phyloP scores from a whole-genome alignment of 257 asterid species.

The Jasminum sambac region DNA sequence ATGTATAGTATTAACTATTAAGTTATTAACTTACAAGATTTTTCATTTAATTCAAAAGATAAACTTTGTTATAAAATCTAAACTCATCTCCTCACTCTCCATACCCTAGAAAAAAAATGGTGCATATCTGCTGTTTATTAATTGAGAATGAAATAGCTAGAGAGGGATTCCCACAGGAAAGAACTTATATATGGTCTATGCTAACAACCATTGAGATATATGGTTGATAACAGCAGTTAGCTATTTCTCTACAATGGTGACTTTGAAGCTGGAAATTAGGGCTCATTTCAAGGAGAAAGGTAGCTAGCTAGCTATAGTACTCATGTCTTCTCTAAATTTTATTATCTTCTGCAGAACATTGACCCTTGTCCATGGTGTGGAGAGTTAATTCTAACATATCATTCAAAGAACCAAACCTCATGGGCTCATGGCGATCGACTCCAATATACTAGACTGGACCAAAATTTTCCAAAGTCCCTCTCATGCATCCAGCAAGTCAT shows the following conservation, averaged over 20 bases:
- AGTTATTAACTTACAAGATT: no score
- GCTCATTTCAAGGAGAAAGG: background rate
- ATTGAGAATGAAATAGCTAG: no score
- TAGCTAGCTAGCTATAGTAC: background rate
- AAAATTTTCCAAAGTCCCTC: background rate
- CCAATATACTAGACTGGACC: background rate
- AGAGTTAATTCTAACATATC: background rate
- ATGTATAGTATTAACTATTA: no score
- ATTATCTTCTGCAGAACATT: background rate
- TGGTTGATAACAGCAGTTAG: background rate
- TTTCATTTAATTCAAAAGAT: no score
- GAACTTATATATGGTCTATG: no score
- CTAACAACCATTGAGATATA: background rate
- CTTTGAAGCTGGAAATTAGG: conserved; percentile 1
- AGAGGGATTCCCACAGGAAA: no score
- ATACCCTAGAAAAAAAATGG: no score
- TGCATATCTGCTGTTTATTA: no score
- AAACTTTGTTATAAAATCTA: no score
- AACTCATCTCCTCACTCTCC: no score
- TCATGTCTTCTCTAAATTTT: background rate
- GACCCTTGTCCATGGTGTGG: background rate
- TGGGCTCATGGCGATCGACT: no score
- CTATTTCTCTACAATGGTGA: no score
- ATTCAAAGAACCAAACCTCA: background rate
- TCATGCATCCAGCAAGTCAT: background rate